Conservation (phyloP, 2,329 filamentous ascomycete genomes). For the Drechslerella dactyloides region DNA sequence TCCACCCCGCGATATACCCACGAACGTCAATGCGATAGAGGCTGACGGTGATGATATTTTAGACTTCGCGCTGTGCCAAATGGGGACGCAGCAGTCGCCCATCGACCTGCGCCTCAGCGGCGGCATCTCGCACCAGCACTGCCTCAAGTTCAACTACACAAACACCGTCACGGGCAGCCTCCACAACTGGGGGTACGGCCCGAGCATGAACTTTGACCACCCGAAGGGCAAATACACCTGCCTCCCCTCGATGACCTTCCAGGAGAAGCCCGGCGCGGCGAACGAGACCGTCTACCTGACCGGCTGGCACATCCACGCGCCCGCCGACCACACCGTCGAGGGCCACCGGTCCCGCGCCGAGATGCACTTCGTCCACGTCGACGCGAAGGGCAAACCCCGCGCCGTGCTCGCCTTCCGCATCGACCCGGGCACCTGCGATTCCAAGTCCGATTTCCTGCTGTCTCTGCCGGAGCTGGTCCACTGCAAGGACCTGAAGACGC, state of each 20-base stretch:
- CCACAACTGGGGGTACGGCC: constrained; percentile 63
- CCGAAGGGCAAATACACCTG: constrained; percentile 57
- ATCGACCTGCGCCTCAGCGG: constrained; percentile 60
- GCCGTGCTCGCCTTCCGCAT: constrained; percentile 62
- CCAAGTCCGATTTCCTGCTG: constrained; percentile 59
- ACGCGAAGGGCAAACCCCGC: constrained; percentile 58
- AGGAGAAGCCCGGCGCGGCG: constrained; percentile 55
- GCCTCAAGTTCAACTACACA: constrained; percentile 60
- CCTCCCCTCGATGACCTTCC: constrained; percentile 60
- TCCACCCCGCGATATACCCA: no score
- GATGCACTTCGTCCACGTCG: constrained; percentile 62
- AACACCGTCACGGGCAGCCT: constrained; percentile 58
- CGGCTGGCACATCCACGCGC: constrained; percentile 64
- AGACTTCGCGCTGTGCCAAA: constrained; percentile 62
- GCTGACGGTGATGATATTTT: constrained; percentile 19
- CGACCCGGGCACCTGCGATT: constrained; percentile 58
- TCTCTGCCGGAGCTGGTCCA: constrained; percentile 59
- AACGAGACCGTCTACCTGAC: constrained; percentile 60
- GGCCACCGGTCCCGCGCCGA: constrained; percentile 61
- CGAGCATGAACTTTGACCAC: constrained; percentile 59
- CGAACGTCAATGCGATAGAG: no score
- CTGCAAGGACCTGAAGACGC: constrained; percentile 57
- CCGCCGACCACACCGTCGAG: constrained; percentile 62
- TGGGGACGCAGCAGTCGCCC: constrained; percentile 63
- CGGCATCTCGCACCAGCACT: constrained; percentile 59